These are phyloP conservation scores for Colletotrichum plurivorum DNA, from an alignment of 2,329 filamentous ascomycete genomes.

Conservation along the genomic window DNA sequence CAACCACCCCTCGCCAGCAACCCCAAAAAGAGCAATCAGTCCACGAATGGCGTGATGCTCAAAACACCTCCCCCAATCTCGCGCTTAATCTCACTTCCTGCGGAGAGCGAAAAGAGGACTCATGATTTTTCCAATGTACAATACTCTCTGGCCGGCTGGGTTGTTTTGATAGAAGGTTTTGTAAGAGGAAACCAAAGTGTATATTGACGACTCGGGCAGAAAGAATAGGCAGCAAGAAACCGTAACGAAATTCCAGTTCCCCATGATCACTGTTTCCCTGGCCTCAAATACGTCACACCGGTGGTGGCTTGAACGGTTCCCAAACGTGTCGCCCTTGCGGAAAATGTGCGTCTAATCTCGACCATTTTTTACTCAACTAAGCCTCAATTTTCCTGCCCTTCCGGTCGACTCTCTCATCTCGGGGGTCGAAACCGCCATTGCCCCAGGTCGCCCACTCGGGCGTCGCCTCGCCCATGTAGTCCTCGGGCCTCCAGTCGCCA, in stretches of 20 bases:
- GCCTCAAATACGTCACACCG: neutral
- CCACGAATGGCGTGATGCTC: conserved; percentile 19
- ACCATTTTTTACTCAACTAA: conserved; percentile 42
- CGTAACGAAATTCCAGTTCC: conserved; percentile 21
- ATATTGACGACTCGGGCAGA: conserved; percentile 39
- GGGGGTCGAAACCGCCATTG: conserved; percentile 92
- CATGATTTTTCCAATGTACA: conserved; percentile 53
- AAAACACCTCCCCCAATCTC: neutral
- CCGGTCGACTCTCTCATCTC: conserved; percentile 87
- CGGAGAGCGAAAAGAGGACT: conserved; percentile 34
- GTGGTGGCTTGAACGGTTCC: neutral
- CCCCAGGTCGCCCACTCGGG: conserved; percentile 97
- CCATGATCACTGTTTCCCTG: conserved; percentile 2
- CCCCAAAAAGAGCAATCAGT: conserved; percentile 32
- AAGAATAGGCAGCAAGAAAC: conserved; percentile 31
- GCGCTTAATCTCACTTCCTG: conserved; percentile 29
- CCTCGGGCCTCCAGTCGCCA: conserved; percentile 84
- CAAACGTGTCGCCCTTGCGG: conserved; percentile 8
- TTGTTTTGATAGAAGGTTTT: conserved; percentile 57
- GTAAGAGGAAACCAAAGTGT: conserved; percentile 48
- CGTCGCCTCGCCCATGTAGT: conserved; percentile 88
- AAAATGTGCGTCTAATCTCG: conserved; percentile 37
- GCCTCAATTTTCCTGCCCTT: conserved; percentile 80
- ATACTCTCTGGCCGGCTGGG: conserved; percentile 54
- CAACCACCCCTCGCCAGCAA: neutral